phyloP scores from a whole-genome alignment of 2,329 filamentous ascomycete genomes.

The Colletotrichum euphorbiae region DNA sequence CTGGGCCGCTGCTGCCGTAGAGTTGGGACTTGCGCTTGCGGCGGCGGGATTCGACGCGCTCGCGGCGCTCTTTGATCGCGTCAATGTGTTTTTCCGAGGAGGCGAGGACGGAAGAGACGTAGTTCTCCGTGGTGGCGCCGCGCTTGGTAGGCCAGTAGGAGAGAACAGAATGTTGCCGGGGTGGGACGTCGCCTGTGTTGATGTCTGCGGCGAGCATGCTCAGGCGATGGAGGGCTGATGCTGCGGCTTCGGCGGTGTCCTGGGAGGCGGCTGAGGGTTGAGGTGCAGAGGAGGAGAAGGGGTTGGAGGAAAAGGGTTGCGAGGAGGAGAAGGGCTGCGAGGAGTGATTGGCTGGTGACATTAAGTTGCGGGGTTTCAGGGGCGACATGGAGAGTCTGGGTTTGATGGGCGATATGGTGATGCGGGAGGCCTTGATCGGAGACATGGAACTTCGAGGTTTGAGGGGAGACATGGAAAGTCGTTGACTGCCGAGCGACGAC shows the following conservation, averaged over 20 bases:
- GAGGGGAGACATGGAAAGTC: constrained; percentile 13
- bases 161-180: constrained; percentile 45
- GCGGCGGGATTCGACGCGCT: constrained; percentile 46
- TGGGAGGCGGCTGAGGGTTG: constrained; percentile 13
- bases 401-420: constrained; percentile 30
- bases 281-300: constrained; percentile 12
- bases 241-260: not conserved
- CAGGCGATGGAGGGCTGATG: constrained; percentile 37
- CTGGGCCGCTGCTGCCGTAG: not conserved
- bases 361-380: constrained; percentile 19
- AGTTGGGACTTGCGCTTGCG: constrained; percentile 34
- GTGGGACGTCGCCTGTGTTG: constrained; percentile 1
- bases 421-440: constrained; percentile 9
- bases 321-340: constrained; percentile 10
- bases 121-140: constrained; percentile 49
- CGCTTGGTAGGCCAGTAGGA: constrained; percentile 54
- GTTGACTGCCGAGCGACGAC: constrained; percentile 17
- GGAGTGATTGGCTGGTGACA: not conserved
- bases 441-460: constrained; percentile 18
- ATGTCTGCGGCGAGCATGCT: constrained; percentile 37
- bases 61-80: constrained; percentile 49
- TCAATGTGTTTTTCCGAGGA: constrained; percentile 52
- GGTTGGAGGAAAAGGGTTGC: constrained; percentile 7
- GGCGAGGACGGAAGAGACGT: constrained; percentile 53
- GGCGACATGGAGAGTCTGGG: constrained; percentile 27